phyloP scores from a whole-genome alignment of 1,139 yeast genomes.

The Lodderomyces margitis region DNA sequence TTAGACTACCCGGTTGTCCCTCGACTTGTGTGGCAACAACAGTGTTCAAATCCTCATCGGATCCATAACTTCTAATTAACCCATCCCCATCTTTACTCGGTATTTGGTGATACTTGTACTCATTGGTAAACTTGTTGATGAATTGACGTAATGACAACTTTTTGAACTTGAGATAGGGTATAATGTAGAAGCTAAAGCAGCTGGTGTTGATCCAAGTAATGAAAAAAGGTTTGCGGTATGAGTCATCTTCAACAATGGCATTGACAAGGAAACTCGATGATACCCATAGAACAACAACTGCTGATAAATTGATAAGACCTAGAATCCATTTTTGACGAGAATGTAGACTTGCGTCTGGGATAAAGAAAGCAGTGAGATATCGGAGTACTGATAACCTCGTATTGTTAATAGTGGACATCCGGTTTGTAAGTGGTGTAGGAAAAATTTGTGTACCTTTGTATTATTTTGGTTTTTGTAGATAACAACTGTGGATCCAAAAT shows the following conservation, averaged over 20 bases:
- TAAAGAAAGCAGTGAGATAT: constrained; percentile 16
- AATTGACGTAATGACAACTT: constrained; percentile 22
- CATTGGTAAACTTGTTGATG: constrained; percentile 20
- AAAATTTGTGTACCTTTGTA: background rate
- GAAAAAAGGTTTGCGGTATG: constrained; percentile 87
- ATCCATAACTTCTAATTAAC: constrained; percentile 19
- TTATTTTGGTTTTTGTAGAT: background rate
- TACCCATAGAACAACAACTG: constrained; percentile 87
- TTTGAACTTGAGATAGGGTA: constrained; percentile 52
- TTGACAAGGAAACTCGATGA: constrained; percentile 78
- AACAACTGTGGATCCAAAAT: constrained; percentile 2
- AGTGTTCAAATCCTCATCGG: constrained; percentile 15
- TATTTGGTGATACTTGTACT: constrained; percentile 17
- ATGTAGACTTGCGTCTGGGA: constrained; percentile 17
- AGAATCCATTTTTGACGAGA: constrained; percentile 59
- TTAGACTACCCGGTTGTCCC: background rate
- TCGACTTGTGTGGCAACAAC: background rate
- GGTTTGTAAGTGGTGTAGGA: background rate
- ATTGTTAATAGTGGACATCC: constrained; percentile 8
- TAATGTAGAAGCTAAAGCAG: constrained; percentile 71
- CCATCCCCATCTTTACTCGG: constrained; percentile 15
- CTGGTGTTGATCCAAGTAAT: constrained; percentile 90
- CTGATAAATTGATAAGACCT: constrained; percentile 68
- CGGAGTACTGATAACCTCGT: constrained; percentile 12
- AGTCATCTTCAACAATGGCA: constrained; percentile 63